These are phyloP conservation scores for Russula vinacea DNA, from an alignment of 768 basidiomycete species.

Conservation along the genomic window DNA sequence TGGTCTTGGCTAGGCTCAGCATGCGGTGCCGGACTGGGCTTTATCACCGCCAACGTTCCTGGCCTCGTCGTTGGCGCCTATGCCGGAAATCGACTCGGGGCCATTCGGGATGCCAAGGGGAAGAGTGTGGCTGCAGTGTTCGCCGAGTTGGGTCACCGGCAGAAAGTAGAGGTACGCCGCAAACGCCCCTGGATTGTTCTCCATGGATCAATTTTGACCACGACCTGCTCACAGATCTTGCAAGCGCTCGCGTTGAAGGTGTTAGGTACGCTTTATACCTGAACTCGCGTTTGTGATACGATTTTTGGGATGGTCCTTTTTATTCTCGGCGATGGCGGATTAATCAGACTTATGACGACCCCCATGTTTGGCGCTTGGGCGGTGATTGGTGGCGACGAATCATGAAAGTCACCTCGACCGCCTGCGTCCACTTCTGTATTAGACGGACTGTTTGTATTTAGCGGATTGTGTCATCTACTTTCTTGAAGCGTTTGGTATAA, in stretches of 20 bases:
- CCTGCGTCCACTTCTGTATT: neutral
- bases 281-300: neutral
- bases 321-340: neutral
- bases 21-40: conserved; percentile 58
- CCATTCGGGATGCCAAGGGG: conserved; percentile 90
- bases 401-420: no score
- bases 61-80: conserved; percentile 82
- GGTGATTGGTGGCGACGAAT: neutral
- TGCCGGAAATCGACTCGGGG: conserved; percentile 88
- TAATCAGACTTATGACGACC: neutral
- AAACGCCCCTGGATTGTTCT: neutral
- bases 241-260: conserved; percentile 81
- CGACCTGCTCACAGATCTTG: conserved; percentile 58
- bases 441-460: neutral
- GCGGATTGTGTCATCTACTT: neutral
- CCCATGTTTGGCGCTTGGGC: no score
- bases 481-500: neutral
- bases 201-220: neutral
- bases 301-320: neutral
- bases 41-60: conserved; percentile 70
- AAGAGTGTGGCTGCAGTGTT: conserved; percentile 92
- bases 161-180: conserved; percentile 79
- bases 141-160: conserved; percentile 61
- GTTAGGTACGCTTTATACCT: conserved; percentile 54
- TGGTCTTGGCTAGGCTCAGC: conserved; percentile 73